Evolutionary conservation across 2,329 filamentous ascomycete species (phyloP), one percentile per base, ranked within the genome.

Genomic region (Akanthomyces dipterigenus): DNA sequence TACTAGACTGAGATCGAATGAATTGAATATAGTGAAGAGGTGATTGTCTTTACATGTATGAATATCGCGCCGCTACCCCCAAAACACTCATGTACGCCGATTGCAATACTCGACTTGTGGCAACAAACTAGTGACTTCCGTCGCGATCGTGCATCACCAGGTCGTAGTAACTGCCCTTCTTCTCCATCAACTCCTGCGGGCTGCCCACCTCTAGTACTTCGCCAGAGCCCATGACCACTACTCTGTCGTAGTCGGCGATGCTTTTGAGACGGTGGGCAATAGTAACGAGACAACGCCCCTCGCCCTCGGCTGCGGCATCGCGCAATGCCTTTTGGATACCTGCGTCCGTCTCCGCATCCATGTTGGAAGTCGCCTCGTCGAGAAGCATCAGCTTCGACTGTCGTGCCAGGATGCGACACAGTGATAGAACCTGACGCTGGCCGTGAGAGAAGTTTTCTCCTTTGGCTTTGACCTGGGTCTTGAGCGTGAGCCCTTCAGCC

Each of bases 361-460:
- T 83, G 65, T 79, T 83, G 20, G 82, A 81, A 1, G 82, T 85
- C 9, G 83, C 83, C 69, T 85, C 82, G 66, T 85, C 83, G 8
- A 83, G 74, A 1, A 85, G 70, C 75, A 85, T 78, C 31, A 85
- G 71, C 69, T 80, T 81, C 67, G 78, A 81, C 62, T 78, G 76
- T 26, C 82, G 77, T 55, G 83, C 79, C 31, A 84, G 74, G 0
- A 82, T 83, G 14, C 82, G 76, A 56, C 81, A 82, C 2, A 85
- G 75, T n/a, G 80, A 82, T 6, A 85, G 75, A 1, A 85, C 80
- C 64, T 85, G 82, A 0, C 82, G 77, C 70, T 85, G 82, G 22
- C 82, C 82, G 63, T 84, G 82, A 3, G 78, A 82, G 67, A 83
- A 82, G 70, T 83, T 83, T 65, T 81, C 78, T 24, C 81, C 82